phyloP scores from a whole-genome alignment of 345 rosid species.

The Gynandropsis gynandra region DNA sequence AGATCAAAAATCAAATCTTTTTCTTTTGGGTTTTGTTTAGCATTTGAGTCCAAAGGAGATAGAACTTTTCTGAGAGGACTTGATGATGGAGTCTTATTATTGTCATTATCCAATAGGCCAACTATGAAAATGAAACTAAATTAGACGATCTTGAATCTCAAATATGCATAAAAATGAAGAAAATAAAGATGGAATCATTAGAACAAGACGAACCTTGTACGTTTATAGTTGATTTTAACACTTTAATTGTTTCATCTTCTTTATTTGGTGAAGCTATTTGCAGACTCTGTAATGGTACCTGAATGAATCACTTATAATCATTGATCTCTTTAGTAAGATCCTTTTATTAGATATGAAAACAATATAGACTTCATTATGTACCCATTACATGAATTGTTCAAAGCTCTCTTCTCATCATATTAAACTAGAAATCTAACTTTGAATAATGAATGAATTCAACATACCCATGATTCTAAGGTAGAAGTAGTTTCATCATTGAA shows the following conservation, averaged over 20 bases:
- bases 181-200: neutral
- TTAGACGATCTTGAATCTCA: neutral
- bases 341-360: slow-evolving; percentile 4
- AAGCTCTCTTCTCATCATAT: neutral
- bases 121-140: slow-evolving; percentile 19
- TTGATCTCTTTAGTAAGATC: neutral
- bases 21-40: slow-evolving; percentile 20
- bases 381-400: neutral
- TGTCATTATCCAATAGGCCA: slow-evolving; percentile 23
- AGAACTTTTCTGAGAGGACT: slow-evolving; percentile 56
- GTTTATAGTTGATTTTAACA: slow-evolving; percentile 18
- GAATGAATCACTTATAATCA: slow-evolving; percentile 8
- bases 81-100: slow-evolving; percentile 21
- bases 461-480: slow-evolving; percentile 40
- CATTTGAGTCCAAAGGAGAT: slow-evolving; percentile 46
- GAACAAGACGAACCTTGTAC: slow-evolving; percentile 30
- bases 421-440: neutral
- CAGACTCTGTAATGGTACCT: slow-evolving; percentile 32
- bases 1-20: neutral
- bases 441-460: slow-evolving; percentile 14
- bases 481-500: slow-evolving; percentile 34
- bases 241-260: slow-evolving; percentile 21
- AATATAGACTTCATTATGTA: neutral
- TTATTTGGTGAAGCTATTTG: slow-evolving; percentile 23
- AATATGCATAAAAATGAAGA: neutral